phyloP scores from a whole-genome alignment of 805 yeast species.

The Candida odintsovae region DNA sequence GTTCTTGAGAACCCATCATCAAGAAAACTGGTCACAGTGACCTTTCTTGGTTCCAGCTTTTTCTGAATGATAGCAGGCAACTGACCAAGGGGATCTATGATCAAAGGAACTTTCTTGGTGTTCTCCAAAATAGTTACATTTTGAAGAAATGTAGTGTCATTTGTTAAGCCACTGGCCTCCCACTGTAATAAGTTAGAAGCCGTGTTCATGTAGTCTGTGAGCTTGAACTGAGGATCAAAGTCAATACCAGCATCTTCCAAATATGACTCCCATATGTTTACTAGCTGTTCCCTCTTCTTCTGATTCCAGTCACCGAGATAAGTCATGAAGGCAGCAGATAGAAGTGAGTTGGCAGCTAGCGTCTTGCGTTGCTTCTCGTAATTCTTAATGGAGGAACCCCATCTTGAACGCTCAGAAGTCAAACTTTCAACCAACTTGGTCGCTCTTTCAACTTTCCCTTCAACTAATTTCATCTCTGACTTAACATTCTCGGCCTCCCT shows the following conservation, averaged over 20 bases:
- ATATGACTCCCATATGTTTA: slow-evolving; percentile 30
- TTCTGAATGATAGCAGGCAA: slow-evolving; percentile 36
- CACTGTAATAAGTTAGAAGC: slow-evolving; percentile 41
- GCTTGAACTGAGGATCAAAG: slow-evolving; percentile 31
- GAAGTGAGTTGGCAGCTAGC: slow-evolving; percentile 58
- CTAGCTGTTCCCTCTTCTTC: slow-evolving; percentile 32
- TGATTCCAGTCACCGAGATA: slow-evolving; percentile 60
- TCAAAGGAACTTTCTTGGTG: slow-evolving; percentile 39
- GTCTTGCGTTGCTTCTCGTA: slow-evolving; percentile 41
- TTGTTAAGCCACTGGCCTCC: slow-evolving; percentile 46
- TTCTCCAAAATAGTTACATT: slow-evolving; percentile 51
- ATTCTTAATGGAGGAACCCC: slow-evolving; percentile 55
- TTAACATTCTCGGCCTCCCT: slow-evolving; percentile 75
- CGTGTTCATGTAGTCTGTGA: slow-evolving; percentile 34
- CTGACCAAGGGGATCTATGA: slow-evolving; percentile 68
- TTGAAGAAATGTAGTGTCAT: slow-evolving; percentile 57
- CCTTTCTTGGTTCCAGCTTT: slow-evolving; percentile 27
- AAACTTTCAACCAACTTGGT: slow-evolving; percentile 55
- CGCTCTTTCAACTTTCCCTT: slow-evolving; percentile 57
- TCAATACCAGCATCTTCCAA: slow-evolving; percentile 32
- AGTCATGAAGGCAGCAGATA: slow-evolving; percentile 55
- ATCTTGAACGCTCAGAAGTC: slow-evolving; percentile 62
- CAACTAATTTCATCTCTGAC: slow-evolving; percentile 59
- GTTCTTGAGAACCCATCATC: slow-evolving; percentile 61
- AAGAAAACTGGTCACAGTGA: slow-evolving; percentile 62